phyloP scores from a whole-genome alignment of 2,329 filamentous ascomycete genomes.

The Talaromyces sp. region DNA sequence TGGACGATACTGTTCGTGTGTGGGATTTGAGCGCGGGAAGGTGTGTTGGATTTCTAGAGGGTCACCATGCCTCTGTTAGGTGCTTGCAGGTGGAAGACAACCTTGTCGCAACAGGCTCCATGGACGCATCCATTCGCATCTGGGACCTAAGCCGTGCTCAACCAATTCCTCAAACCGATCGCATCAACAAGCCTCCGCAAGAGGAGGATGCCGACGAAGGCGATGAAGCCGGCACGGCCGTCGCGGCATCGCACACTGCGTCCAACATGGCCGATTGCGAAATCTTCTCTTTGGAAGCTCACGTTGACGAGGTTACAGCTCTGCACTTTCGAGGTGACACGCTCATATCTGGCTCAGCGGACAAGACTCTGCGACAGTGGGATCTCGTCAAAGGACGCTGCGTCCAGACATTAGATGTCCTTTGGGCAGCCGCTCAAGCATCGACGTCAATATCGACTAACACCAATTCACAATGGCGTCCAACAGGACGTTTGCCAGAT shows the following conservation, averaged over 20 bases:
- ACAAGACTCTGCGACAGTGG: conserved; percentile 97
- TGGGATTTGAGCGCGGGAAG: conserved; percentile 95
- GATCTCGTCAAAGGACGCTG: conserved; percentile 96
- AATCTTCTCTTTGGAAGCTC: conserved; percentile 81
- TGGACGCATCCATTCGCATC: conserved; percentile 88
- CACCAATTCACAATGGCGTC: conserved; percentile 63
- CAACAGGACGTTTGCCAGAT: conserved; percentile 59
- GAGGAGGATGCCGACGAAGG: conserved; percentile 51
- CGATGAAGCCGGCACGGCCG: conserved; percentile 49
- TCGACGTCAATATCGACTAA: conserved; percentile 63
- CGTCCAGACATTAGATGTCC: conserved; percentile 93
- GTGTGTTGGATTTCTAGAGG: conserved; percentile 87
- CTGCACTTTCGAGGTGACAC: conserved; percentile 86
- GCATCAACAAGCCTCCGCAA: conserved; percentile 45
- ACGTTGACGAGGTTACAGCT: conserved; percentile 91
- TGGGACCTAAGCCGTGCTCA: conserved; percentile 92
- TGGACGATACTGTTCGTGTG: conserved; percentile 90
- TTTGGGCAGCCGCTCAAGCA: conserved; percentile 94
- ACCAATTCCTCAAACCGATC: conserved; percentile 65
- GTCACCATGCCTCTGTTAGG: conserved; percentile 89
- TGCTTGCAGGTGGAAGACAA: conserved; percentile 93
- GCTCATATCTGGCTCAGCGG: conserved; percentile 89
- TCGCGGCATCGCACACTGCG: conserved; percentile 60
- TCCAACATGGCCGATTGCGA: conserved; percentile 86
- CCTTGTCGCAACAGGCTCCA: conserved; percentile 87